These are phyloP conservation scores for Persicaria tinctoria DNA, from an alignment of 148 eudicot genomes.

Conservation along the genomic window DNA sequence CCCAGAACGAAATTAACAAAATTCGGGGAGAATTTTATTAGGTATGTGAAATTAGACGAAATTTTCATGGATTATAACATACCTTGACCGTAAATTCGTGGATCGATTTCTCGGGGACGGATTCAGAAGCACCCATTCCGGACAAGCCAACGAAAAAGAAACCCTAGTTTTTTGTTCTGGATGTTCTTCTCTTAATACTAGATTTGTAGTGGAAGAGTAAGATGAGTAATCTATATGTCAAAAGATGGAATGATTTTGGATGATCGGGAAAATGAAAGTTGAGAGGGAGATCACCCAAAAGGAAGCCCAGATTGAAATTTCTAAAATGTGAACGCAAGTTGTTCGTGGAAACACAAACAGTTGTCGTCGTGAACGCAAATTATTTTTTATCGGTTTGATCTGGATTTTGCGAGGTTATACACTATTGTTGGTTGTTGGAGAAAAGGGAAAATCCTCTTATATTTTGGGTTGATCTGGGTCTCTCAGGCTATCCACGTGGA, in stretches of 20 bases:
- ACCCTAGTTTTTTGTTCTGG: background rate
- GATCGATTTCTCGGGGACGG: conserved; percentile 51
- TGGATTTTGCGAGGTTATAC: background rate
- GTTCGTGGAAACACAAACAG: background rate
- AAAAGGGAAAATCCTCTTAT: too few relatives aligned
- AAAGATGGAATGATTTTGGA: background rate
- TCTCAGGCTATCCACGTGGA: too few relatives aligned
- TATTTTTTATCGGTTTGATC: background rate
- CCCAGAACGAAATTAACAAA: background rate
- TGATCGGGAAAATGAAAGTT: background rate
- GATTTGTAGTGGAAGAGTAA: background rate
- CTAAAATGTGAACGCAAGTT: background rate
- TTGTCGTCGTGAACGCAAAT: background rate
- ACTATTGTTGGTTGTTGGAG: background rate
- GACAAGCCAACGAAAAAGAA: background rate
- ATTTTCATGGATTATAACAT: background rate
- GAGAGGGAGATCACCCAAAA: background rate
- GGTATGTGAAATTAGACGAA: background rate
- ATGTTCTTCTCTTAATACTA: background rate
- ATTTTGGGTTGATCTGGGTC: too few relatives aligned
- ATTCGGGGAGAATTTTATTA: background rate
- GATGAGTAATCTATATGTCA: background rate
- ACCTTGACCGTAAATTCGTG: conserved; percentile 76
- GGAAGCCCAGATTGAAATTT: background rate
- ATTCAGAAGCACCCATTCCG: conserved; percentile 54